Evolutionary conservation across 2,329 filamentous ascomycete genomes (phyloP).

Genomic region (Claviceps paspali): DNA sequence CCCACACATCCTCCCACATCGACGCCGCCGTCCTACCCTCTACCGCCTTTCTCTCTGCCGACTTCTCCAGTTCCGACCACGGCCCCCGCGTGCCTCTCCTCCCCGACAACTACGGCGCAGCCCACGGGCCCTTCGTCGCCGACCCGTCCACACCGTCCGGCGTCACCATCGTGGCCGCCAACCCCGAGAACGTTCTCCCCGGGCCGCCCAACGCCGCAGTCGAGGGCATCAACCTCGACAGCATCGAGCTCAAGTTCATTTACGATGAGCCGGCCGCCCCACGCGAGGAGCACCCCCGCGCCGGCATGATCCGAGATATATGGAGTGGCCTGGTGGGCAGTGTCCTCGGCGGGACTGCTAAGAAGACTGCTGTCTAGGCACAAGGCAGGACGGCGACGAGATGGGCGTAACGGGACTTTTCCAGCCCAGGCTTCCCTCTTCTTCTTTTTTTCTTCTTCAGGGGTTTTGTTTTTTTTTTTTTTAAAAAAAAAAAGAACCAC

Average conservation of each 20-base stretch:
- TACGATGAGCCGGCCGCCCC: conserved; percentile 19
- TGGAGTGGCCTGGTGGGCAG: conserved; percentile 44
- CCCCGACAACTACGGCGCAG: conserved; percentile 38
- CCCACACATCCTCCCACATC: conserved; percentile 26
- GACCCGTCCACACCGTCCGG: too few relatives aligned
- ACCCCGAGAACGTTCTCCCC: conserved; percentile 37
- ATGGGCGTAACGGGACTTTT: too few relatives aligned
- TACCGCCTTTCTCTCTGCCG: conserved; percentile 17
- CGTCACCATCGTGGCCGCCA: conserved; percentile 39
- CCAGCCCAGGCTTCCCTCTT: too few relatives aligned
- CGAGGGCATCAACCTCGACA: conserved; percentile 42
- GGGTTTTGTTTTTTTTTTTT: too few relatives aligned
- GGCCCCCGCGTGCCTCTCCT: conserved; percentile 42
- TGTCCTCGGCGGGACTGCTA: conserved; percentile 14
- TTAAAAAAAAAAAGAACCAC: too few relatives aligned
- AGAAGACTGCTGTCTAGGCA: too few relatives aligned
- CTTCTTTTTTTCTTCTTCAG: too few relatives aligned
- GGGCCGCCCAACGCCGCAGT: conserved; percentile 38
- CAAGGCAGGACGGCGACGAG: too few relatives aligned
- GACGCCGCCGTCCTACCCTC: conserved; percentile 40
- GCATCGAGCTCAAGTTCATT: conserved; percentile 38
- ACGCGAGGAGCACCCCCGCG: conserved; percentile 16
- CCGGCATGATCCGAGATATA: conserved; percentile 36
- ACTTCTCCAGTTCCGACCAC: conserved; percentile 17
- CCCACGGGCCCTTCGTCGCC: conserved; percentile 29